A percentile compares a stretch with the other conserved stretches of the same genome.
phyloP scores from a whole-genome alignment of 495 filamentous ascomycete species.

The Lasiosphaeria miniovina region DNA sequence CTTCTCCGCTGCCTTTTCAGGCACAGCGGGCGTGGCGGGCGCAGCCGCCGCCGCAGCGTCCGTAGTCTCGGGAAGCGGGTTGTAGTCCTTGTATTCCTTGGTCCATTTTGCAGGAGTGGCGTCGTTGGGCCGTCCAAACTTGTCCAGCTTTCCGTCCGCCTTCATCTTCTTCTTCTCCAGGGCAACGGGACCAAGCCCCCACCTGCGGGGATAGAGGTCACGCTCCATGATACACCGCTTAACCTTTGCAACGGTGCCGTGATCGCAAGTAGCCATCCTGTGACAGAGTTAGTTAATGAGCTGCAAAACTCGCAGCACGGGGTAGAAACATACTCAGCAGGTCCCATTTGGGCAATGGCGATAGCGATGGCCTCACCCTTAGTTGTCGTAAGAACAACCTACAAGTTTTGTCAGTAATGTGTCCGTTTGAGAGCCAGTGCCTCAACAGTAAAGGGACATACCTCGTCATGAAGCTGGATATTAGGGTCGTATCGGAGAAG shows the following conservation, averaged over 20 bases:
- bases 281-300: constrained; percentile 4
- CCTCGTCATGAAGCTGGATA: constrained; percentile 53
- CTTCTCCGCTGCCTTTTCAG: constrained; percentile 15
- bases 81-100: constrained; percentile 83
- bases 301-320: background rate
- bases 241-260: constrained; percentile 95
- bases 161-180: constrained; percentile 99
- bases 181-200: constrained; percentile 89
- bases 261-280: constrained; percentile 78
- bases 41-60: constrained; percentile 38
- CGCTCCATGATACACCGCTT: constrained; percentile 99
- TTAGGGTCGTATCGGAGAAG: constrained; percentile 83
- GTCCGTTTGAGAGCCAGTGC: background rate
- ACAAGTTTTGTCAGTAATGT: constrained; percentile 38
- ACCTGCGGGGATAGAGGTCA: constrained; percentile 89
- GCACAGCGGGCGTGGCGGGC: constrained; percentile 18
- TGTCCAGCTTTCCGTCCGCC: constrained; percentile 94
- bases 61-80: constrained; percentile 38
- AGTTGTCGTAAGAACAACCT: constrained; percentile 95
- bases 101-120: constrained; percentile 90
- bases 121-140: constrained; percentile 90
- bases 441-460: background rate
- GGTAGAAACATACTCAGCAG: constrained; percentile 23
- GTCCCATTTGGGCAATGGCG: constrained; percentile 83
- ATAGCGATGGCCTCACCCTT: constrained; percentile 98